These are phyloP conservation scores for Lachancea kluyveri DNA, from an alignment of 805 yeast genomes.

Conservation along the genomic window DNA sequence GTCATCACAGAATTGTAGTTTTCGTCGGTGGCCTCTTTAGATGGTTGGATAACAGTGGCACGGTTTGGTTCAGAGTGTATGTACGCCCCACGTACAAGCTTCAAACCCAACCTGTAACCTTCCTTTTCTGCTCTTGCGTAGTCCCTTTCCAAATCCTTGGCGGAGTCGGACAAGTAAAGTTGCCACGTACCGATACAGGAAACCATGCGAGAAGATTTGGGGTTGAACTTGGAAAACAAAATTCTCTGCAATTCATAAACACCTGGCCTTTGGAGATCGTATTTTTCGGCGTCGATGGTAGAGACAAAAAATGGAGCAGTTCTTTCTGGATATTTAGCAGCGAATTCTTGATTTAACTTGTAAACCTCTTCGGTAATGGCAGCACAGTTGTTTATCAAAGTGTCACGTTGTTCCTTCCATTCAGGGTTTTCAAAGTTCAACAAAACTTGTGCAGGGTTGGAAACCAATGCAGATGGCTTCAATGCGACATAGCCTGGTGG, in stretches of 20 bases:
- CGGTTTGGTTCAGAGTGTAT: slow-evolving; percentile 83
- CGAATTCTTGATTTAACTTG: slow-evolving; percentile 45
- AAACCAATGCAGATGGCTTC: slow-evolving; percentile 86
- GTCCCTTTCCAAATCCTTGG: slow-evolving; percentile 56
- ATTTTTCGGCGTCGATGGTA: slow-evolving; percentile 89
- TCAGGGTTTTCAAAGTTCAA: slow-evolving; percentile 52
- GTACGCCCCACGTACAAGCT: slow-evolving; percentile 93
- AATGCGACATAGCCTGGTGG: slow-evolving; percentile 91
- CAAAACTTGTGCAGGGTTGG: slow-evolving; percentile 69
- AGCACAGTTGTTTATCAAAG: slow-evolving; percentile 60
- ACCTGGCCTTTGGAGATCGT: slow-evolving; percentile 73
- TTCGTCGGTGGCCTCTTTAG: slow-evolving; percentile 74
- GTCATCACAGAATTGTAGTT: slow-evolving; percentile 69
- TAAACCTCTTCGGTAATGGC: slow-evolving; percentile 52
- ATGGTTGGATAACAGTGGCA: slow-evolving; percentile 55
- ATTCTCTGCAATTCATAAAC: slow-evolving; percentile 86
- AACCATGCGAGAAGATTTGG: slow-evolving; percentile 42
- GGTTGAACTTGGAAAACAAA: slow-evolving; percentile 69
- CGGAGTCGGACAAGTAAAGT: slow-evolving; percentile 76
- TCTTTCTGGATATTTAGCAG: slow-evolving; percentile 53
- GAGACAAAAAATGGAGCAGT: slow-evolving; percentile 66
- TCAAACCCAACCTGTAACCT: slow-evolving; percentile 72
- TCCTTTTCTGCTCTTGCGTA: slow-evolving; percentile 54
- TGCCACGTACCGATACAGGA: slow-evolving; percentile 89
- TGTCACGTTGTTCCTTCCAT: slow-evolving; percentile 47